Evolutionary conservation across 352 stramenopile species (phyloP).

Genomic region (Phytophthora nicotianae): DNA sequence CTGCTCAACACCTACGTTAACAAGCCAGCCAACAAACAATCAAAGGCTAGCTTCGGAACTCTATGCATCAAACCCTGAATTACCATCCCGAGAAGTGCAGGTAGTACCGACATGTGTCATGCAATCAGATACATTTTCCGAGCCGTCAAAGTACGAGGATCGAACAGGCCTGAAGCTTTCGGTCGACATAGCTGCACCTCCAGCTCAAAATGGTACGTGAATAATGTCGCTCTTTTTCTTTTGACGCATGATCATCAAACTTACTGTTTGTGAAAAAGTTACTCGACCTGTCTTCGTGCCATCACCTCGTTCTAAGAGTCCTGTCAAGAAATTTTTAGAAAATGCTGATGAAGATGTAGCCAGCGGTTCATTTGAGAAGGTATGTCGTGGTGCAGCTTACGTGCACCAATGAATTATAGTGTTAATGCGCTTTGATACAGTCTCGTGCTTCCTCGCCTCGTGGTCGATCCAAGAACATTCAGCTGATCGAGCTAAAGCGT

Average conservation of each 20-base stretch:
- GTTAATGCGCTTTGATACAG: constrained; percentile 23
- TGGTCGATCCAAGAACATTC: constrained; percentile 75
- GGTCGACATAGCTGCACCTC: constrained; percentile 50
- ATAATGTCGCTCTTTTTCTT: neutral
- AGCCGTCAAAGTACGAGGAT: constrained; percentile 55
- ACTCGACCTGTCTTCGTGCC: constrained; percentile 54
- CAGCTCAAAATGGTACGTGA: constrained; percentile 50
- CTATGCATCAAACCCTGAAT: constrained; percentile 1
- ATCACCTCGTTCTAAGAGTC: constrained; percentile 53
- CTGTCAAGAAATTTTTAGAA: constrained; percentile 29
- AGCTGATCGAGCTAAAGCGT: constrained; percentile 79
- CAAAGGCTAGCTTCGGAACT: neutral
- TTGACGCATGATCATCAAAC: neutral
- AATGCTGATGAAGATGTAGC: constrained; percentile 21
- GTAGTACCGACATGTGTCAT: neutral
- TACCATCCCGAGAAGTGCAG: neutral
- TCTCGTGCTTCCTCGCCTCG: constrained; percentile 72
- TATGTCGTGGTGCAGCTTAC: constrained; percentile 19
- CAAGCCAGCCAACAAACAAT: neutral
- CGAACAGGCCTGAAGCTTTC: constrained; percentile 59
- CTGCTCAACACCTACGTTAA: constrained; percentile 15
- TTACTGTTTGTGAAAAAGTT: constrained; percentile 33
- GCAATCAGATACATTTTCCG: neutral
- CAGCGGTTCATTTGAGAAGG: constrained; percentile 63
- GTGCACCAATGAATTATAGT: neutral